Evolutionary conservation across 257 asterid genomes (phyloP).

Genomic region (Craterostigma plantagineum): DNA sequence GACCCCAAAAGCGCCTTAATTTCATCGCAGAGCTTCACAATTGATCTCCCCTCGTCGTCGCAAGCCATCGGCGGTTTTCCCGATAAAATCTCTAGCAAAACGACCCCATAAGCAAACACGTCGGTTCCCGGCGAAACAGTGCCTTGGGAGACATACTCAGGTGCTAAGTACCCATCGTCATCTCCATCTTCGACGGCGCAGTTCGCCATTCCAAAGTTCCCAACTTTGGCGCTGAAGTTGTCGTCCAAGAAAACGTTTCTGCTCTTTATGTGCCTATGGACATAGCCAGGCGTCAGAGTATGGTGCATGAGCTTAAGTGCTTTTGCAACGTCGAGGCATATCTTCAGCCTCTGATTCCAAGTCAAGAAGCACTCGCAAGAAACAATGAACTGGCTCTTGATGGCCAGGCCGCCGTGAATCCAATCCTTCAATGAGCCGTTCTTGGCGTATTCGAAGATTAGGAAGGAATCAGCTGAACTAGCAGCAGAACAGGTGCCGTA

Average conservation of each 20-base stretch:
- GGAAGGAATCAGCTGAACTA: slow-evolving; percentile 32
- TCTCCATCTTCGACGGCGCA: slow-evolving; percentile 17
- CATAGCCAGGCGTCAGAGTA: slow-evolving; percentile 41
- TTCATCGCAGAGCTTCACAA: too few relatives aligned
- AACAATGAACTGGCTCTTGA: slow-evolving; percentile 74
- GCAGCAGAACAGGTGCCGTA: slow-evolving; percentile 32
- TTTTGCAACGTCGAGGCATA: slow-evolving; percentile 51
- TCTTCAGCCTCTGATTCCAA: slow-evolving; percentile 56
- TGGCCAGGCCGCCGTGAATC: slow-evolving; percentile 80
- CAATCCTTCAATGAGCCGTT: slow-evolving; percentile 75
- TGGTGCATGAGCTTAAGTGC: slow-evolving; percentile 75
- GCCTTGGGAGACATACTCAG: slow-evolving; percentile 22
- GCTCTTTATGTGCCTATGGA: slow-evolving; percentile 42
- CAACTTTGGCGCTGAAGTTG: slow-evolving; percentile 53
- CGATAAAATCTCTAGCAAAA: slow-evolving; percentile 55
- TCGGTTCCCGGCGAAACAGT: slow-evolving; percentile 24
- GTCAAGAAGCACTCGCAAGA: slow-evolving; percentile 66
- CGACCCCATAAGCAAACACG: slow-evolving; percentile 54
- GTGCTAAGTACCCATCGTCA: slow-evolving; percentile 38
- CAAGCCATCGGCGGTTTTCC: slow-evolving; percentile 27
- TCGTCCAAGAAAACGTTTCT: slow-evolving; percentile 54
- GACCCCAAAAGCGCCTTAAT: too few relatives aligned
- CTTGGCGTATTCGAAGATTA: slow-evolving; percentile 47
- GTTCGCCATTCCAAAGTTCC: slow-evolving; percentile 52
- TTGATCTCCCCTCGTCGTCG: slow-evolving; percentile 8